These are phyloP conservation scores for Geranomyces michiganensis DNA, from an alignment of 192 early-diverging fungal genomes.

Conservation along the genomic window DNA sequence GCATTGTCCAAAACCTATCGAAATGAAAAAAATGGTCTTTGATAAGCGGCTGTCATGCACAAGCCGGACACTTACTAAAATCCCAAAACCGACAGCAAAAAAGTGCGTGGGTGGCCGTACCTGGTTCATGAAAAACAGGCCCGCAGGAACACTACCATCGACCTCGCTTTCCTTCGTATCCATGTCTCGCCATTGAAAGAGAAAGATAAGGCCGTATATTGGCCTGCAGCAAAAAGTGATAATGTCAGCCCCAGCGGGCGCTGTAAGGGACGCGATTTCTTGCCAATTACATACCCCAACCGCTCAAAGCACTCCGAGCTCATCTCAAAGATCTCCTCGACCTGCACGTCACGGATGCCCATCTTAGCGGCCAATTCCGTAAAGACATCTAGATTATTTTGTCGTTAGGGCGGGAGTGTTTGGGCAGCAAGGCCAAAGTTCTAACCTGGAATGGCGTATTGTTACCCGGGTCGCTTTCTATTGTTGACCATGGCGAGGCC, in stretches of 20 bases:
- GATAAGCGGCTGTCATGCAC: too few relatives aligned
- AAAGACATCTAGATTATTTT: constrained; percentile 24
- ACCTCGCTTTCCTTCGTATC: constrained; percentile 26
- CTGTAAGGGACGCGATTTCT: neutral
- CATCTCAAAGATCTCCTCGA: constrained; percentile 34
- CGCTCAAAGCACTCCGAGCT: constrained; percentile 10
- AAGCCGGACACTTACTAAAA: too few relatives aligned
- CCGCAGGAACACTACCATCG: constrained; percentile 13
- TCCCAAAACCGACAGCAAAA: neutral
- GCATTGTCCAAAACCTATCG: constrained; percentile 35
- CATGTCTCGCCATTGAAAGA: constrained; percentile 36
- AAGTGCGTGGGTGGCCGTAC: neutral
- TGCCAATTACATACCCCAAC: neutral
- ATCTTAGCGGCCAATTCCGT: constrained; percentile 24
- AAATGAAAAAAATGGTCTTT: neutral
- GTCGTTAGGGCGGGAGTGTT: too few relatives aligned
- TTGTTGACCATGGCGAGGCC: constrained; percentile 29
- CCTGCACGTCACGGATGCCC: constrained; percentile 27
- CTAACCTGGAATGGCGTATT: neutral
- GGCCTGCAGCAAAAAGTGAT: constrained; percentile 10
- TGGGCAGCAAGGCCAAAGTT: too few relatives aligned
- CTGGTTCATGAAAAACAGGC: constrained; percentile 36
- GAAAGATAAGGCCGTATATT: constrained; percentile 37
- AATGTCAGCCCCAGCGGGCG: neutral
- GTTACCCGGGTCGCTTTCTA: constrained; percentile 35